Evolutionary conservation across 805 yeast species (phyloP).

Genomic region (Sugiyamaella marilandica): DNA sequence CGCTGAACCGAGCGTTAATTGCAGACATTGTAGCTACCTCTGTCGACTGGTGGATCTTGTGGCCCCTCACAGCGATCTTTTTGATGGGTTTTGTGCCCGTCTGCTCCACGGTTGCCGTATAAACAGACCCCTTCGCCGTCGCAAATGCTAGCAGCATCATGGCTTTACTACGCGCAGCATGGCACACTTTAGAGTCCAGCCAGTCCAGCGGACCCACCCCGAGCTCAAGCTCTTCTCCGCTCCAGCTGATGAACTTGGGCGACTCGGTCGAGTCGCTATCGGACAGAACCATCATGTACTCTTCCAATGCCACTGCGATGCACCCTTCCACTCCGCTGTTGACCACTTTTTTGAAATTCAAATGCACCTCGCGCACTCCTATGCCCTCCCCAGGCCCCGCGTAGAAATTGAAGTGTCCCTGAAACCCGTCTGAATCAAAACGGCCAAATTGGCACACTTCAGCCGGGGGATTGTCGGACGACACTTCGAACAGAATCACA

Average conservation of each 20-base stretch:
- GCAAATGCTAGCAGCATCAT: slow-evolving; percentile 31
- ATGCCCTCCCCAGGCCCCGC: slow-evolving; percentile 40
- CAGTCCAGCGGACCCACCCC: slow-evolving; percentile 21
- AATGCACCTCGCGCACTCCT: slow-evolving; percentile 31
- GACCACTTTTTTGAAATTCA: neutral
- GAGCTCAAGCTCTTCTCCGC: slow-evolving; percentile 7
- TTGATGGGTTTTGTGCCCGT: neutral
- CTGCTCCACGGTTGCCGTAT: slow-evolving; percentile 16
- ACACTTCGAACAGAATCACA: slow-evolving; percentile 20
- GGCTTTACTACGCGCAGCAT: slow-evolving; percentile 25
- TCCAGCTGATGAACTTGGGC: neutral
- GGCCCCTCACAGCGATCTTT: neutral
- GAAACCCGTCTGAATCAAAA: slow-evolving; percentile 8
- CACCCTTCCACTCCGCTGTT: neutral
- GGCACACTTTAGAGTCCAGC: slow-evolving; percentile 22
- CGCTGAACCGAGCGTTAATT: slow-evolving; percentile 40
- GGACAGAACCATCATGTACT: slow-evolving; percentile 21
- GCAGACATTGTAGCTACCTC: slow-evolving; percentile 27
- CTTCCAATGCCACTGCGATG: slow-evolving; percentile 20
- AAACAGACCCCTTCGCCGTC: slow-evolving; percentile 26
- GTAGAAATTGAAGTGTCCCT: slow-evolving; percentile 16
- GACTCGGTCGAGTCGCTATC: neutral
- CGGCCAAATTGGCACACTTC: slow-evolving; percentile 17
- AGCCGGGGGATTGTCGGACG: slow-evolving; percentile 11
- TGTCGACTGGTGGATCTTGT: neutral